phyloP scores from a whole-genome alignment of 192 early-diverging fungal genomes.

The Jimgerdemannia flammicorona region DNA sequence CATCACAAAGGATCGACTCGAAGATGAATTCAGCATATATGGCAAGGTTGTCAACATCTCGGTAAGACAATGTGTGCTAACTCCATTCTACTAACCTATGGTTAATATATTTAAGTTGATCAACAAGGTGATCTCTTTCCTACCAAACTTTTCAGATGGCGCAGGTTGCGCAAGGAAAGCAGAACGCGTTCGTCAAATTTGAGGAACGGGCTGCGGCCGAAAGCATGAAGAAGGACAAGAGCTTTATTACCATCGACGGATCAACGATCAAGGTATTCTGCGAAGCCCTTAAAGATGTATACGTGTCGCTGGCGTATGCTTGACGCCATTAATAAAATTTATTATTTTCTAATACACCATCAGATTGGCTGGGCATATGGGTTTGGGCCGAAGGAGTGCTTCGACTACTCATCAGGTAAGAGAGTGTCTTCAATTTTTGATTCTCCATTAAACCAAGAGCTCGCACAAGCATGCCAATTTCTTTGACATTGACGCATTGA shows the following conservation, averaged over 20 bases:
- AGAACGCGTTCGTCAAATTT: constrained; percentile 18
- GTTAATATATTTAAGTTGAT: neutral
- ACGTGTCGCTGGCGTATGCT: neutral
- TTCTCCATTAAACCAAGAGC: too few relatives aligned
- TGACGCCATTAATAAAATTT: neutral
- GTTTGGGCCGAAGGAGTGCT: constrained; percentile 31
- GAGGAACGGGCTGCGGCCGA: constrained; percentile 10
- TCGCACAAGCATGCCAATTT: too few relatives aligned
- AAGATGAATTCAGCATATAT: constrained; percentile 16
- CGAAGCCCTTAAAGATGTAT: too few relatives aligned
- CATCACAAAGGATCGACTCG: constrained; percentile 22
- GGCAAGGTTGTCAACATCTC: constrained; percentile 27
- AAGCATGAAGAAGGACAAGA: constrained; percentile 12
- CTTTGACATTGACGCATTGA: too few relatives aligned
- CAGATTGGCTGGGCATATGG: constrained; percentile 35
- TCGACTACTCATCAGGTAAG: constrained; percentile 19
- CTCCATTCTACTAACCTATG: neutral
- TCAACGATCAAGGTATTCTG: constrained; percentile 14
- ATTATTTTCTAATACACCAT: neutral
- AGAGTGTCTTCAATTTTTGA: neutral
- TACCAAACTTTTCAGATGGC: neutral
- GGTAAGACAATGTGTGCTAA: constrained; percentile 15
- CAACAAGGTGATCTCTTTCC: too few relatives aligned
- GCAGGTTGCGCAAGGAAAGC: constrained; percentile 7
- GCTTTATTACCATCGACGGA: constrained; percentile 9